Conservation (phyloP, 371 early-diverging fungal genomes). For the Coemansia sp. region DNA sequence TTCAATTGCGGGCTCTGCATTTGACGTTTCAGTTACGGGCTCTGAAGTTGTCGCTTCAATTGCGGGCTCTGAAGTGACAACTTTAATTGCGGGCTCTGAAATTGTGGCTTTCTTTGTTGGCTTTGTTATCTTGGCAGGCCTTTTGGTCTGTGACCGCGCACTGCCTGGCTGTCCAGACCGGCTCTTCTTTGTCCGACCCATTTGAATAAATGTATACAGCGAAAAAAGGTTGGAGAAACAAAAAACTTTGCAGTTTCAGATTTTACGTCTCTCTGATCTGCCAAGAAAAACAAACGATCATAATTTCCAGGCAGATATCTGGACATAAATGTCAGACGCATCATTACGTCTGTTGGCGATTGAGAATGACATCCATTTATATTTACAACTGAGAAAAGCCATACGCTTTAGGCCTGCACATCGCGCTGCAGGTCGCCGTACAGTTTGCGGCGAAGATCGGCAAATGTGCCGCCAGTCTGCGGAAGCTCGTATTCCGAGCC, state of each 20-base stretch:
- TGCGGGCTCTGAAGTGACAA: no score
- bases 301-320: background rate
- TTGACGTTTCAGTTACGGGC: background rate
- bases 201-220: background rate
- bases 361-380: background rate
- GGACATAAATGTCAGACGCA: background rate
- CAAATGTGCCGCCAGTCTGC: constrained; percentile 39
- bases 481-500: constrained; percentile 7
- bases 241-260: background rate
- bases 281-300: background rate
- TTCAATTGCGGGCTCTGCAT: background rate
- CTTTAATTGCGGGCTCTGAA: background rate
- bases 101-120: background rate
- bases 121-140: background rate
- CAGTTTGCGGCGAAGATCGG: constrained; percentile 46
- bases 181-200: background rate
- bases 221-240: background rate
- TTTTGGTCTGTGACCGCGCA: background rate
- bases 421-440: constrained; percentile 27
- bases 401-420: background rate
- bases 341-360: background rate
- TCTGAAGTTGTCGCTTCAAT: background rate
- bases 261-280: background rate
- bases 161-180: background rate
- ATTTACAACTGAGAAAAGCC: background rate